These are phyloP conservation scores for Camelina neglecta DNA, from an alignment of 345 rosid genomes.

Conservation along the genomic window DNA sequence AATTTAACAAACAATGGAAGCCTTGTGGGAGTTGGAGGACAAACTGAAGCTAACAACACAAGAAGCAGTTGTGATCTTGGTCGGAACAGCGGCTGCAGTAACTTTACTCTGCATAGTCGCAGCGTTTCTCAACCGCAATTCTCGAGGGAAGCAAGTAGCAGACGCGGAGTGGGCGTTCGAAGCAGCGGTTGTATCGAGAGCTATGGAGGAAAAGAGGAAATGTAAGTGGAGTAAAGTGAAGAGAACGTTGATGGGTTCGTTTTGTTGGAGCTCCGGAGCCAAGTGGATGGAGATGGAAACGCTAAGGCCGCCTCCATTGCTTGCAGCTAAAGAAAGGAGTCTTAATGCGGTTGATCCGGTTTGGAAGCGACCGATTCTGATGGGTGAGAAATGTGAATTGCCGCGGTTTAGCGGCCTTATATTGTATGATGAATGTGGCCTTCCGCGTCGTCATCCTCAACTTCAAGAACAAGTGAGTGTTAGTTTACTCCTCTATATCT, in stretches of 20 bases:
- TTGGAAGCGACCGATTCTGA: conserved; percentile 84
- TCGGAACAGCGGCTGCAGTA: conserved; percentile 50
- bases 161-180: conserved; percentile 34
- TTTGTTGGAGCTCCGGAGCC: conserved; percentile 73
- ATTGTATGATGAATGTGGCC: conserved; percentile 73
- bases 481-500: not conserved
- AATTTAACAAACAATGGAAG: conserved; percentile 56
- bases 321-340: conserved; percentile 51
- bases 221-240: conserved; percentile 51
- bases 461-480: conserved; percentile 39
- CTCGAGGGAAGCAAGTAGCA: conserved; percentile 50
- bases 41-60: conserved; percentile 64
- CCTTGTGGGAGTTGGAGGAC: conserved; percentile 69
- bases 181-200: not conserved
- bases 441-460: conserved; percentile 46
- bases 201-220: conserved; percentile 33
- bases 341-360: conserved; percentile 65
- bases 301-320: conserved; percentile 27
- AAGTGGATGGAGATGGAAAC: conserved; percentile 55
- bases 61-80: conserved; percentile 56
- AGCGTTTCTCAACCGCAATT: conserved; percentile 43
- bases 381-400: conserved; percentile 87
- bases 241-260: conserved; percentile 57
- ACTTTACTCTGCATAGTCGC: conserved; percentile 54
- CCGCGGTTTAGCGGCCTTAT: conserved; percentile 81